Evolutionary conservation across 768 basidiomycete genomes (phyloP), one percentile per base, ranked within the genome.

Genomic region (Serendipita sp.): DNA sequence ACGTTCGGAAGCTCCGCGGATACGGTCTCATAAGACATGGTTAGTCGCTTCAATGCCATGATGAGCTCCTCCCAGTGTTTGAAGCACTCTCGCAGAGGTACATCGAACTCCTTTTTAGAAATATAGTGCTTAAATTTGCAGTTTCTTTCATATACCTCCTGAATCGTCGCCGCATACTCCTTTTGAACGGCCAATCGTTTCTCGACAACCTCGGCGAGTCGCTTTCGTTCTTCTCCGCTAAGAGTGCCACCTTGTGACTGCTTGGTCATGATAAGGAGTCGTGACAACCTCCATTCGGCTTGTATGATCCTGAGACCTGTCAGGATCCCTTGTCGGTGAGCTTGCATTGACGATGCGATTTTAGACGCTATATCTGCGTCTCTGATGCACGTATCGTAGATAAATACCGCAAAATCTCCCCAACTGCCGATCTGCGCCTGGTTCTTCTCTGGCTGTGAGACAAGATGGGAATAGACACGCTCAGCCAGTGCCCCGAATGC

Each of bases 1-100:
- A 85, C 74, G 11, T 70, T 70, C 64, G 75, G 76, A 30, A 75
- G 75, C 65, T 86, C 84, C 50, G 79, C 67, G 14, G 81, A 81
- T 2, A 85, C 70, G 0, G 79, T 71, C 61, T 76, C 66, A 62
- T 85, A 83, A 66, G 81, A 78, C 17, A 14, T 26, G 24, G 20
- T 33, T 33, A 22, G 50, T 45, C n/a, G 30, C 41, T 26, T 61
- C 28, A 31, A 43, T 13, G 20, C 17, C 17, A 11, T 13, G 13
- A 22, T n/a, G 9, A 58, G 30, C 9, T 1, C 11, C 31, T 58
- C 22, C 53, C 53, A 58, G 9, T 58, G 53, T 3, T 3, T 58
- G 24, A 58, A 28, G 53, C 9, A 22, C 53, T 58, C n/a, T 24
- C 20, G 24, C 17, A 31, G 4, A 9, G 53, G 53, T 4, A 11